These are phyloP conservation scores for Nannizzia gypsea DNA, from an alignment of 2,329 filamentous ascomycete genomes.

Conservation along the genomic window DNA sequence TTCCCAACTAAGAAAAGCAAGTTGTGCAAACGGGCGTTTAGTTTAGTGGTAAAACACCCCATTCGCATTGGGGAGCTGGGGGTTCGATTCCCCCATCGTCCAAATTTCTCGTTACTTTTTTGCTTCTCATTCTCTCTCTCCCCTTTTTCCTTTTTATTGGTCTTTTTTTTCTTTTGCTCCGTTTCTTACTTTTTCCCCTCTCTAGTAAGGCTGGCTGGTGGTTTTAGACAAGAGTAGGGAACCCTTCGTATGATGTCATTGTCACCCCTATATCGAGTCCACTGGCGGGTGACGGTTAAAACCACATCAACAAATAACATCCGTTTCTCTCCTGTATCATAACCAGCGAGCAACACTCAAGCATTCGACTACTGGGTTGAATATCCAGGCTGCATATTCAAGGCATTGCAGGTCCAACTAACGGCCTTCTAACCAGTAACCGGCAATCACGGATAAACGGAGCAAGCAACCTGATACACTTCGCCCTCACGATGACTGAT, in stretches of 20 bases:
- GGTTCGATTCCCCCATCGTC: constrained; percentile 5
- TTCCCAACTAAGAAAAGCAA: background rate
- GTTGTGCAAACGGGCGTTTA: background rate
- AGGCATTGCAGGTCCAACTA: background rate
- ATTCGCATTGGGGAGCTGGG: constrained; percentile 5
- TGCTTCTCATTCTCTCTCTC: too few relatives aligned
- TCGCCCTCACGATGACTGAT: background rate
- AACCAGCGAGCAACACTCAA: background rate
- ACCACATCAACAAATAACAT: background rate
- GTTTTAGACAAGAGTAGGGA: background rate
- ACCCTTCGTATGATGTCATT: background rate
- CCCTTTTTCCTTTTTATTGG: background rate
- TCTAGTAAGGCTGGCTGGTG: background rate
- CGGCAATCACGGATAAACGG: background rate
- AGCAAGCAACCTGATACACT: background rate
- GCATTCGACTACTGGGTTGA: background rate
- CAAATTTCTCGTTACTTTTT: background rate
- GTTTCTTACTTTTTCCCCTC: too few relatives aligned
- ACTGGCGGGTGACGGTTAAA: too few relatives aligned
- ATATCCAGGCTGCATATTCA: background rate
- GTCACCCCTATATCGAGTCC: too few relatives aligned
- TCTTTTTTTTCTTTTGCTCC: background rate
- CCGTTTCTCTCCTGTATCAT: background rate
- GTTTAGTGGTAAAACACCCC: constrained; percentile 6
- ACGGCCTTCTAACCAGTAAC: background rate